These are phyloP conservation scores for Skeletonema costatum DNA, from an alignment of 108 stramenopile genomes.

Conservation along the genomic window DNA sequence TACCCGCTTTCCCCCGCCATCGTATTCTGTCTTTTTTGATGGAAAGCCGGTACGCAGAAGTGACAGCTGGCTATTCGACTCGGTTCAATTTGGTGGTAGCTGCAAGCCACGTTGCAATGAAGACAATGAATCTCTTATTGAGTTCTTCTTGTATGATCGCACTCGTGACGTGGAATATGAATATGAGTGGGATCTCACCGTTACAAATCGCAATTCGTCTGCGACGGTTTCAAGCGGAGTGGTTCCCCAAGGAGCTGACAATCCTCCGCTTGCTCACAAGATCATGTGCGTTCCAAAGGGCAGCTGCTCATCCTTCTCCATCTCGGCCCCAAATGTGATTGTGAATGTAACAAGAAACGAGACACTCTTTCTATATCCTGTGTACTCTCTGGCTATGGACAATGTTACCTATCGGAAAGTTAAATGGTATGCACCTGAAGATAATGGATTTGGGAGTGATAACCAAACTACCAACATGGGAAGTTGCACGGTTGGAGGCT, in stretches of 20 bases:
- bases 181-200: not conserved
- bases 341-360: too few species aligned
- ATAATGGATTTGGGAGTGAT: not conserved
- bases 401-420: not conserved
- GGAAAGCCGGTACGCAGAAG: not conserved
- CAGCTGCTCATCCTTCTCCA: not conserved
- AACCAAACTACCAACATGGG: slow-evolving; percentile 1
- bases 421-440: not conserved
- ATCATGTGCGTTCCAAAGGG: not conserved
- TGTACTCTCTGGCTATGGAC: not conserved
- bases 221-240: not conserved
- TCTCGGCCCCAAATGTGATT: not conserved
- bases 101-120: not conserved
- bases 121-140: not conserved
- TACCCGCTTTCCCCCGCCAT: not conserved
- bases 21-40: not conserved
- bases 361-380: not conserved
- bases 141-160: not conserved
- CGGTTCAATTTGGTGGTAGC: not conserved
- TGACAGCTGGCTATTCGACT: not conserved
- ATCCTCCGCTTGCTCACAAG: not conserved
- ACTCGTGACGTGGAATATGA: not conserved
- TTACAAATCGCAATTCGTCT: not conserved
- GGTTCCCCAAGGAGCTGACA: not conserved
- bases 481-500: not conserved